phyloP scores from a whole-genome alignment of 2,329 filamentous ascomycete species.

The Neofusicoccum cordaticola region DNA sequence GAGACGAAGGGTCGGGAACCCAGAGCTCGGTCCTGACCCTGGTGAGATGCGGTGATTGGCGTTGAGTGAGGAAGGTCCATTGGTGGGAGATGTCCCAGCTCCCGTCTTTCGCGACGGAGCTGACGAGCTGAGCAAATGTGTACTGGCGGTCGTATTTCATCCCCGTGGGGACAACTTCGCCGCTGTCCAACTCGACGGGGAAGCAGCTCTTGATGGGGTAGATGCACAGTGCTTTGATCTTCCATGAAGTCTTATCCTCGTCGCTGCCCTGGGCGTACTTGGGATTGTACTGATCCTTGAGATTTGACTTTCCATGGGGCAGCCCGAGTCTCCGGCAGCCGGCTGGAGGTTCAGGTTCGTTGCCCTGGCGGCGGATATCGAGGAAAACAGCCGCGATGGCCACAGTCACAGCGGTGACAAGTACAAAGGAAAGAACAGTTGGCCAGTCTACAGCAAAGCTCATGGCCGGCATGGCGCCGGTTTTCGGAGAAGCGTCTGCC shows the following conservation, averaged over 20 bases:
- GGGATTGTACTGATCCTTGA: slow-evolving; percentile 55
- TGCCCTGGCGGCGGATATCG: neutral
- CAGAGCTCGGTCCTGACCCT: slow-evolving; percentile 66
- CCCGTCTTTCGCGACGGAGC: slow-evolving; percentile 40
- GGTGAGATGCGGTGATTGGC: slow-evolving; percentile 68
- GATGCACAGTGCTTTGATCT: slow-evolving; percentile 68
- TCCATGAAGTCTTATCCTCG: slow-evolving; percentile 26
- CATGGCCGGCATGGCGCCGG: slow-evolving; percentile 31
- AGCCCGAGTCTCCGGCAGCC: slow-evolving; percentile 56
- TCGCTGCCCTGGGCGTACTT: slow-evolving; percentile 40
- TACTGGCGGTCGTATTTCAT: slow-evolving; percentile 79
- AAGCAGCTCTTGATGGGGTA: slow-evolving; percentile 83
- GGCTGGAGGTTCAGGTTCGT: slow-evolving; percentile 25
- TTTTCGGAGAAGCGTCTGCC: slow-evolving; percentile 22
- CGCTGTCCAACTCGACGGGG: slow-evolving; percentile 68
- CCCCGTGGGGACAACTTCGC: slow-evolving; percentile 65
- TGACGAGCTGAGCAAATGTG: slow-evolving; percentile 67
- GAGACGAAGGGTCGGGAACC: slow-evolving; percentile 62
- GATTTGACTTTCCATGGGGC: slow-evolving; percentile 46
- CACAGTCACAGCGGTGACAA: neutral
- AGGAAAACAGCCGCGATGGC: neutral
- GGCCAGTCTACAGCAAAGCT: slow-evolving; percentile 21
- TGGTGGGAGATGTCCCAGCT: slow-evolving; percentile 32
- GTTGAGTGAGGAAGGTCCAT: slow-evolving; percentile 71
- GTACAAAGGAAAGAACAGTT: neutral